Evolutionary conservation across 108 stramenopile genomes (phyloP), one percentile per base, ranked within the genome.

Genomic region (Fistulifera pelliculosa): DNA sequence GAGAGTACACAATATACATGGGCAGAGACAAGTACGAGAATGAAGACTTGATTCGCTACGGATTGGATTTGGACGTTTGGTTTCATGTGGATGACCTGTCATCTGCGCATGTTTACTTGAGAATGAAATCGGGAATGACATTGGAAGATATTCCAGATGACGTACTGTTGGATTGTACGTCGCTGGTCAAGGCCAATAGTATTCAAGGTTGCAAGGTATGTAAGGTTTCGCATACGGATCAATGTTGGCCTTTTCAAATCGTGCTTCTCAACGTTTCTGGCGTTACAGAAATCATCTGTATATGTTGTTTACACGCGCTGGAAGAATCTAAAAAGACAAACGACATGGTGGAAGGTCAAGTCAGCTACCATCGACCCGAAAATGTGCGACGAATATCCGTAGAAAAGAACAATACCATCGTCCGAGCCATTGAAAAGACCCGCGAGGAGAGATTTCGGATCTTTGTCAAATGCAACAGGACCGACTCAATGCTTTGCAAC

Each of bases 71-170:
- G 69, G 82, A 91, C 41, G 75, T 88, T 14, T 97, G 94, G 96
- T 98, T 96, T 59, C 97, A 98, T 62, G 97, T 98, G n/a, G 97
- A 99, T 54, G 87, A 97, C 64, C 61, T 99, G 23, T 81, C 77
- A 52, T 96, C 94, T 3, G 98, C 98, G 23, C 98, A 99, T 66
- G 97, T 99, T 1, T 98, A 99, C 67, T 66, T 98, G 31, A 85
- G 98, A n/a, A 75, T 96, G 61, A 80, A 87, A 15, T 75, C 81
- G 0, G 87, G 75, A 8, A 80, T 92, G 77, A 81, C 86, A 21
- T 54, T 97, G 54, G 87, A 92, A 41, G 96, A 97, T 40, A 76
- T 92, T 21, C 51, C 75, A 1, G 74, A 81, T 38, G 82, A 85
- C 38, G 60, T 80, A 42, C 28, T 92, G 49, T 18, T 70, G 26